These are phyloP conservation scores for Colletotrichum graminicola DNA, from an alignment of 2,329 filamentous ascomycete species.

Conservation along the genomic window DNA sequence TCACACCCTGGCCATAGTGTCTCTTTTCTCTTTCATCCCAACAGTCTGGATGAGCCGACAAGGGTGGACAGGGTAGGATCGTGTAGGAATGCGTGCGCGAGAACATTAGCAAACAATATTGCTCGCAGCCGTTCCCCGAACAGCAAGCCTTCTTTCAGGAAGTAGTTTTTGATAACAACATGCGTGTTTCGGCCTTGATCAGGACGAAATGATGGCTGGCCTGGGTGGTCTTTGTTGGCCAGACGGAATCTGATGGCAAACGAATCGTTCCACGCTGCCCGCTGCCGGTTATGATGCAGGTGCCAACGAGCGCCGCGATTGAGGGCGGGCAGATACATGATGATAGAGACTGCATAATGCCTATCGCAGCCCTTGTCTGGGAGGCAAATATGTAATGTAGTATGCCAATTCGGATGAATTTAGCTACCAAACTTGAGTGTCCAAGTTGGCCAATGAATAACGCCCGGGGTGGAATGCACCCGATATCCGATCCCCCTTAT, in stretches of 20 bases:
- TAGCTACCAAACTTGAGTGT: background rate
- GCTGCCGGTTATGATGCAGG: background rate
- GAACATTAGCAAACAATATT: background rate
- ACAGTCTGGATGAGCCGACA: constrained; percentile 20
- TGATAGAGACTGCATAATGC: background rate
- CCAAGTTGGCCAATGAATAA: background rate
- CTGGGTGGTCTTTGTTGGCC: background rate
- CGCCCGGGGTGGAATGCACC: background rate
- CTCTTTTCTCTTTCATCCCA: constrained; percentile 19
- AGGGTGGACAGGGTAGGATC: constrained; percentile 6
- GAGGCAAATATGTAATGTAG: background rate
- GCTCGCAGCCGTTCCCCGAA: background rate
- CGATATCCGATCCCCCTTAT: background rate
- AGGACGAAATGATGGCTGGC: background rate
- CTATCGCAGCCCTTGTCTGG: background rate
- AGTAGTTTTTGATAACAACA: background rate
- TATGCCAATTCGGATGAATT: background rate
- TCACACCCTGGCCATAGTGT: background rate
- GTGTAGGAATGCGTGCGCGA: background rate
- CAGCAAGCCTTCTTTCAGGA: background rate
- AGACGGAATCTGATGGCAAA: constrained; percentile 8
- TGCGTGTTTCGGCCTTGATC: background rate
- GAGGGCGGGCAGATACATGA: background rate
- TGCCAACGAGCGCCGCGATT: background rate
- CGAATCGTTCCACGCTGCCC: background rate